Evolutionary conservation across 352 stramenopile genomes (phyloP), one percentile per base, ranked within the genome.

Genomic region (Pythium volutum): DNA sequence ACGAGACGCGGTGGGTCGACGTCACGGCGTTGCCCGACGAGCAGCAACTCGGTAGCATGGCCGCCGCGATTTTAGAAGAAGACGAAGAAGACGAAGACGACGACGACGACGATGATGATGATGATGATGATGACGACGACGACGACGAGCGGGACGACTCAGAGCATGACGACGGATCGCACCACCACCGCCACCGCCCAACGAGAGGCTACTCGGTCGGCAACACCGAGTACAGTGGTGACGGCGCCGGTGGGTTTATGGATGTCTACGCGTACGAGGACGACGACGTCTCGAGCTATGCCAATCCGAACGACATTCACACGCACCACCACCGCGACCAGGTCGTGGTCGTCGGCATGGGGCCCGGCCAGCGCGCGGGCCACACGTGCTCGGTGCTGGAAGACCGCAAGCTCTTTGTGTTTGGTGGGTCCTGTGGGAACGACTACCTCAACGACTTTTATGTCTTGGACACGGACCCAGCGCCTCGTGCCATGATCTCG

Each of bases 391-490:
- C 94, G 6, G 89, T 97, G 2, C 84, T 98, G 9, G 64, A 71
- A 52, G 88, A 96, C 63, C 83, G 92, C 38, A 87, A 92, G 66
- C 91, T 99, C 20, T 97, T 97, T 58, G 71, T 98, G 4, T 98
- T 99, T 78, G 94, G 94, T 39, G 94, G 96, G 14, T 95, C 79
- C 3, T 97, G 88, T 51, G 89, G 89, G 11, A 88, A 83, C 57
- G 87, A 98, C 46, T 98, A 98, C 69, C 73, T 98, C 9, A 97
- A 95, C 71, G 96, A 99, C 66, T 96, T 98, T 51, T 97, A 95
- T 60, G 84, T 97, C 42, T 76, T 99, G 18, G 94, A 98, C 67
- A 98, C 93, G 9, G 96, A 99, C 63, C 92, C 93, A 49, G 76
- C 85, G 38, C 93, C 91, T 29, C 68, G 80, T 1, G 85, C 93